Conservation (phyloP, 768 basidiomycete genomes). For the Pholiota microspora region DNA sequence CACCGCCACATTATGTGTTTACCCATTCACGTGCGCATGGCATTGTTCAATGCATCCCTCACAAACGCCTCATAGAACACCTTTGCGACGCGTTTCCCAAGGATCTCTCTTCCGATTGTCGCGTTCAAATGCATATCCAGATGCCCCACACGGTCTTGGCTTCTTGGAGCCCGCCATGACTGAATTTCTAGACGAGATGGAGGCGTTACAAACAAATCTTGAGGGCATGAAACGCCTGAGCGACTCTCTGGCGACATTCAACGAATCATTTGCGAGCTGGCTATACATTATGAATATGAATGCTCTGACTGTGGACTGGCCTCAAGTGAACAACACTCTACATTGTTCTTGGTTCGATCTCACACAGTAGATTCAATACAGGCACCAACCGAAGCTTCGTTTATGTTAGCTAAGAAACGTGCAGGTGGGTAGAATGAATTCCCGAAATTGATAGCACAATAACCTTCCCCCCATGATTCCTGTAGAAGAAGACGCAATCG, state of each 20-base stretch:
- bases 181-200: constrained; percentile 88
- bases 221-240: constrained; percentile 70
- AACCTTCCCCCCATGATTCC: neutral
- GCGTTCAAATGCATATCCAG: constrained; percentile 66
- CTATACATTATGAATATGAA: constrained; percentile 94
- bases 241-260: constrained; percentile 79
- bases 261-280: constrained; percentile 91
- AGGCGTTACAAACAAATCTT: constrained; percentile 73
- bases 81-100: constrained; percentile 86
- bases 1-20: constrained; percentile 12
- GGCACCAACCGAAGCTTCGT: constrained; percentile 64
- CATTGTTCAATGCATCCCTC: constrained; percentile 23
- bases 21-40: neutral
- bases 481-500: constrained; percentile 58
- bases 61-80: constrained; percentile 69
- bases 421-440: constrained; percentile 42
- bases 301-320: constrained; percentile 91
- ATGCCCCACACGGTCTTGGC: constrained; percentile 81
- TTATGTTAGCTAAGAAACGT: constrained; percentile 53
- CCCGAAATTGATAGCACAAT: neutral
- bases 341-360: neutral
- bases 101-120: constrained; percentile 87
- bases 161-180: constrained; percentile 83
- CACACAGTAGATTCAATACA: constrained; percentile 22
- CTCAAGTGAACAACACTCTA: constrained; percentile 50